Evolutionary conservation across 352 stramenopile genomes (phyloP).

Genomic region (Phytophthora syringae): DNA sequence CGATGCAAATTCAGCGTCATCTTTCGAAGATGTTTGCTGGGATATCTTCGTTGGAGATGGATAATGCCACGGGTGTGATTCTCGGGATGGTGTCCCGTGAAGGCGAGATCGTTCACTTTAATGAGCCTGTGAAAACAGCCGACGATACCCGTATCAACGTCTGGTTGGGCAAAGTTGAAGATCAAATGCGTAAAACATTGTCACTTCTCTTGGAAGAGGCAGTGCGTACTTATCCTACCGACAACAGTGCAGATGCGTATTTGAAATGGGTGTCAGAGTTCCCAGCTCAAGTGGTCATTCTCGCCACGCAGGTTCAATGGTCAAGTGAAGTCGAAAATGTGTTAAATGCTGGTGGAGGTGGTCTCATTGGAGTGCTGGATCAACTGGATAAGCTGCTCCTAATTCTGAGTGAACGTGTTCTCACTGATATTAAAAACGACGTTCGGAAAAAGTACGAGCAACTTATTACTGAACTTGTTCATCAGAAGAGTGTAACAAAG

Average conservation of each 20-base stretch:
- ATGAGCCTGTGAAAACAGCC: conserved; percentile 91
- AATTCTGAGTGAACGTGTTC: conserved; percentile 96
- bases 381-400: conserved; percentile 90
- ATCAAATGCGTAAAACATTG: conserved; percentile 97
- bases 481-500: conserved; percentile 98
- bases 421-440: conserved; percentile 94
- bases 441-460: conserved; percentile 99
- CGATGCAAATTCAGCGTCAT: conserved; percentile 96
- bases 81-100: conserved; percentile 98
- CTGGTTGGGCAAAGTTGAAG: conserved; percentile 98
- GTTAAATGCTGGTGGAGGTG: conserved; percentile 71
- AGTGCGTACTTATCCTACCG: conserved; percentile 79
- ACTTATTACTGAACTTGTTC: conserved; percentile 99
- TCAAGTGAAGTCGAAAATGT: conserved; percentile 93
- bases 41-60: conserved; percentile 93
- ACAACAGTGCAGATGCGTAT: conserved; percentile 89
- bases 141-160: conserved; percentile 93
- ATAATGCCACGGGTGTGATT: conserved; percentile 75
- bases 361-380: conserved; percentile 56
- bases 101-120: conserved; percentile 97
- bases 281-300: conserved; percentile 99
- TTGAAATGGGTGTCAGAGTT: conserved; percentile 97
- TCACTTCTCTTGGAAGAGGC: conserved; percentile 95
- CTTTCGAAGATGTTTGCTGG: conserved; percentile 99
- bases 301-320: conserved; percentile 98